Evolutionary conservation across 2,329 filamentous ascomycete genomes (phyloP).

Genomic region (Pestalotiopsis sp.): DNA sequence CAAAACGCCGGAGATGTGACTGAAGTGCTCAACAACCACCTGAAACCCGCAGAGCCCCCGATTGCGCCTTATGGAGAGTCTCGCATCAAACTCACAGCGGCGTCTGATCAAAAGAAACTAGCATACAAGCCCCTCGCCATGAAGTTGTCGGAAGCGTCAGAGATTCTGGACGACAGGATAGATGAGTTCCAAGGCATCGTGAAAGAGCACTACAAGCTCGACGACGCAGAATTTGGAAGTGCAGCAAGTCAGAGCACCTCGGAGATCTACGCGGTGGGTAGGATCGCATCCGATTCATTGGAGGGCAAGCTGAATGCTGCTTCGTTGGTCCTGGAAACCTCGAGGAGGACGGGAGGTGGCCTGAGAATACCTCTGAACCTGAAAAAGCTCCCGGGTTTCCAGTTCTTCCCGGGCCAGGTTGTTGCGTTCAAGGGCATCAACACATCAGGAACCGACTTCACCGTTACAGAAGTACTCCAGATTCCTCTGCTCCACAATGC

Average conservation of each 20-base stretch:
- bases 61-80: constrained; percentile 73
- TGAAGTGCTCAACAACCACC: constrained; percentile 80
- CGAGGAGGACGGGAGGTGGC: constrained; percentile 80
- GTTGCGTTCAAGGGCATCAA: constrained; percentile 88
- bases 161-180: constrained; percentile 93
- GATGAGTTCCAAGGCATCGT: constrained; percentile 82
- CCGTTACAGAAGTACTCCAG: constrained; percentile 74
- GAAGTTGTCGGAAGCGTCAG: constrained; percentile 90
- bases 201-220: constrained; percentile 73
- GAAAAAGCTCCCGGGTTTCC: constrained; percentile 67
- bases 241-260: constrained; percentile 82
- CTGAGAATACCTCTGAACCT: constrained; percentile 80
- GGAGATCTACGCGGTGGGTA: constrained; percentile 86
- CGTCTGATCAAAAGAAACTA: constrained; percentile 88
- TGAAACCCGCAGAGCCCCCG: constrained; percentile 68
- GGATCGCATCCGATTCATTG: constrained; percentile 85
- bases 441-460: constrained; percentile 80
- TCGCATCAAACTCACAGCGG: constrained; percentile 82
- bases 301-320: constrained; percentile 86
- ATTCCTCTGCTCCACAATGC: constrained; percentile 75
- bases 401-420: constrained; percentile 94
- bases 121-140: constrained; percentile 91
- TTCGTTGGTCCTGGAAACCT: constrained; percentile 87
- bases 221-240: constrained; percentile 83
- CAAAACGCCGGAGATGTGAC: constrained; percentile 78